Percentiles rank a stretch among this genome's conserved stretches.
Evolutionary conservation across 345 rosid species (phyloP).

Genomic region (Rhodomyrtus tomentosa): DNA sequence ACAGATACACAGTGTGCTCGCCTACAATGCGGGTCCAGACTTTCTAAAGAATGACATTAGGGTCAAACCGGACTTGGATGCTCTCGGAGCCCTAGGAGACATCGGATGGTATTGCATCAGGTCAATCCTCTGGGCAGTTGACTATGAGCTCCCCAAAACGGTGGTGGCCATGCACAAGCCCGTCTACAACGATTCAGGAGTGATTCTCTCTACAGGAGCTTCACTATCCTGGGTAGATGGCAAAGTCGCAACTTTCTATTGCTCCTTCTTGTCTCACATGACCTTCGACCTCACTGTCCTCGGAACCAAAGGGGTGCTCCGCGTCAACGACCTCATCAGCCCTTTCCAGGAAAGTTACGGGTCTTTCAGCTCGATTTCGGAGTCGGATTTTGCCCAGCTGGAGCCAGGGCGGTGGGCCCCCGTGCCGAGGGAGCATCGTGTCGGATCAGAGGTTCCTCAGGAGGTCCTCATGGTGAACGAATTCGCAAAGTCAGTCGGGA

Average conservation of each 20-base stretch:
- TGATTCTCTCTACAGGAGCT: slow-evolving; percentile 3
- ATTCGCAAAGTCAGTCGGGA: background rate
- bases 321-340: background rate
- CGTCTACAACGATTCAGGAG: slow-evolving; percentile 1
- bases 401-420: slow-evolving; percentile 4
- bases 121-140: slow-evolving; percentile 5
- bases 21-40: background rate
- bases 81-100: slow-evolving; percentile 8
- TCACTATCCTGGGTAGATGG: background rate
- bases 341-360: slow-evolving; percentile 1
- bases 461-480: slow-evolving; percentile 2
- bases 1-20: slow-evolving; percentile 3
- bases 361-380: slow-evolving; percentile 1
- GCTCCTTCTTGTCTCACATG: slow-evolving; percentile 4
- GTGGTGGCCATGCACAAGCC: slow-evolving; percentile 5
- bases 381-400: background rate
- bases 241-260: background rate
- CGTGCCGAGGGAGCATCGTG: background rate
- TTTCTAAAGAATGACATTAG: slow-evolving; percentile 5
- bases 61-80: slow-evolving; percentile 7
- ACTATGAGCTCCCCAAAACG: slow-evolving; percentile 3
- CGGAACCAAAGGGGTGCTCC: slow-evolving; percentile 4
- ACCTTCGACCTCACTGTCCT: slow-evolving; percentile 1
- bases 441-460: background rate
- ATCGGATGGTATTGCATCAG: slow-evolving; percentile 12